A percentile compares a stretch with the other conserved stretches of the same genome.
These are phyloP conservation scores for Jaapia argillacea DNA, from an alignment of 768 basidiomycete genomes.

Conservation along the genomic window DNA sequence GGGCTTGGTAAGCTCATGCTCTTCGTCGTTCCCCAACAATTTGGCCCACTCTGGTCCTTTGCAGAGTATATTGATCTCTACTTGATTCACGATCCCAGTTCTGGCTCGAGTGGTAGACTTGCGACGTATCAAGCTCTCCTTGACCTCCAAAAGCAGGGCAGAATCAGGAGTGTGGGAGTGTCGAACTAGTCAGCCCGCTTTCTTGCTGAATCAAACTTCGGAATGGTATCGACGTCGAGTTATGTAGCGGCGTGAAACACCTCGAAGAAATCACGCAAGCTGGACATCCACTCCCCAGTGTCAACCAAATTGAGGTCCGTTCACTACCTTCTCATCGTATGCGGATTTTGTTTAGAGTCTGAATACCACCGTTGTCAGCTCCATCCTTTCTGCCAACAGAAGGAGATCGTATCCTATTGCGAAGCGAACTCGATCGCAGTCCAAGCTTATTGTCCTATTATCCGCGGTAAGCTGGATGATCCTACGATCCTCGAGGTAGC, in stretches of 20 bases:
- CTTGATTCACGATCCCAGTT: constrained; percentile 33
- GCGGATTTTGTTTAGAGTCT: neutral
- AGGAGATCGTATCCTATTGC: constrained; percentile 27
- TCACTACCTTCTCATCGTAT: neutral
- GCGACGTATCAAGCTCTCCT: constrained; percentile 29
- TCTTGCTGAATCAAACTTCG: neutral
- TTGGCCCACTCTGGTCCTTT: neutral
- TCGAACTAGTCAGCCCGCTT: constrained; percentile 39
- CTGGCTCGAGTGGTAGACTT: constrained; percentile 27
- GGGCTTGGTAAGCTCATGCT: neutral
- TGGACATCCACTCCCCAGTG: constrained; percentile 16
- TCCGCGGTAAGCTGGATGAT: constrained; percentile 16
- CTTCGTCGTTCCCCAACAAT: neutral
- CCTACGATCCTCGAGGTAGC: constrained; percentile 12
- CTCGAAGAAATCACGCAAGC: constrained; percentile 17
- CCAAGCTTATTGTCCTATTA: constrained; percentile 25
- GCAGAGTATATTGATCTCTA: constrained; percentile 36
- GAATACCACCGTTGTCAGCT: neutral
- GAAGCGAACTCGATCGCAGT: constrained; percentile 19
- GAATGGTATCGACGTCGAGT: neutral
- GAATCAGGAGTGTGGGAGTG: constrained; percentile 31
- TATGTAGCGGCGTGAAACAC: constrained; percentile 16
- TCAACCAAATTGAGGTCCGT: constrained; percentile 24
- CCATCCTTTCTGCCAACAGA: constrained; percentile 24
- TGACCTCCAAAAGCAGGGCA: constrained; percentile 25